A percentile compares a stretch with the other conserved stretches of the same genome.
These are phyloP conservation scores for Akanthomyces dipterigenus DNA, from an alignment of 2,329 filamentous ascomycete species.

Conservation along the genomic window DNA sequence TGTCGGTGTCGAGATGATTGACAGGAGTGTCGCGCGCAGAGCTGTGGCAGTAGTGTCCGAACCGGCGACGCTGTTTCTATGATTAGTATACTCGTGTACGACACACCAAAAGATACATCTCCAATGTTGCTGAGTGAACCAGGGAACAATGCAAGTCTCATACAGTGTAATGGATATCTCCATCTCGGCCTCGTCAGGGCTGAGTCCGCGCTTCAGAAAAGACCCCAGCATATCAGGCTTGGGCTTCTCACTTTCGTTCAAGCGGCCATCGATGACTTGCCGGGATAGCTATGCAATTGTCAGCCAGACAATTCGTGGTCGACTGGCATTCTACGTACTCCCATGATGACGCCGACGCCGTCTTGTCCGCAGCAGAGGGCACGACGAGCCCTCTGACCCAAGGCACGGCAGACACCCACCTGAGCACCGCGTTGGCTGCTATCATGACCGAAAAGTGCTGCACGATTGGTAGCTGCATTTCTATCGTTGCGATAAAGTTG, in stretches of 20 bases:
- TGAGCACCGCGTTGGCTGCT: background rate
- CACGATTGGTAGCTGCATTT: background rate
- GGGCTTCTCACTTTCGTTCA: background rate
- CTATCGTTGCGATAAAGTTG: background rate
- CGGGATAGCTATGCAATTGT: background rate
- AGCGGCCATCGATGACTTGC: background rate
- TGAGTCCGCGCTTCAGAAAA: background rate
- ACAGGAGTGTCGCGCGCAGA: background rate
- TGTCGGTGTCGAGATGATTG: background rate
- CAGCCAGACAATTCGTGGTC: background rate
- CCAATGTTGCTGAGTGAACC: too few relatives aligned
- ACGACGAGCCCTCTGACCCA: background rate
- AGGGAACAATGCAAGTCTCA: background rate
- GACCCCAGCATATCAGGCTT: background rate
- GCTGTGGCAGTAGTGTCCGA: slow-evolving; percentile 4
- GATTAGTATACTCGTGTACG: background rate
- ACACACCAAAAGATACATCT: background rate
- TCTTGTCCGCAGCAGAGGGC: background rate
- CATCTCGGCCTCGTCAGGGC: slow-evolving; percentile 1
- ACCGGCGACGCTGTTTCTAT: background rate
- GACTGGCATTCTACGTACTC: background rate
- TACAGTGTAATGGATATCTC: slow-evolving; percentile 4
- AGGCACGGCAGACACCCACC: background rate
- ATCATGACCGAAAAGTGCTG: background rate
- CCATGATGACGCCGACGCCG: background rate